A percentile compares a stretch with the other conserved stretches of the same genome.
Evolutionary conservation across 805 yeast species (phyloP).

Genomic region (Komagataella pastoris): DNA sequence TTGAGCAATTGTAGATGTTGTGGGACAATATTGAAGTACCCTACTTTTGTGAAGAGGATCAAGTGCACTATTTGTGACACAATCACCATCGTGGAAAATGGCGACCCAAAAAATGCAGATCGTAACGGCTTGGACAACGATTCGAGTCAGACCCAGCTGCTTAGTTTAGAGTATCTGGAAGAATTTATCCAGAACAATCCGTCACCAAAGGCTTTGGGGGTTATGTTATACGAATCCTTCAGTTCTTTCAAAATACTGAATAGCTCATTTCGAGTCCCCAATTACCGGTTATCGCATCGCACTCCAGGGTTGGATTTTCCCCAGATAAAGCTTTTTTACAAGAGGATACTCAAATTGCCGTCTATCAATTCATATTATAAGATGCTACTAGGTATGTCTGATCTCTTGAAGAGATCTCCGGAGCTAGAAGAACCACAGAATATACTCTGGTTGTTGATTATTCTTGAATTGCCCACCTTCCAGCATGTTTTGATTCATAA

Average conservation of each 20-base stretch:
- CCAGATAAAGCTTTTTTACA: conserved; percentile 33
- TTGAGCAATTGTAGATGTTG: conserved; percentile 30
- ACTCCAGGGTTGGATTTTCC: conserved; percentile 36
- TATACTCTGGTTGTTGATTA: conserved; percentile 46
- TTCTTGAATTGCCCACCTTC: conserved; percentile 58
- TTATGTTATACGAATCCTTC: conserved; percentile 31
- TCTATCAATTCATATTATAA: conserved; percentile 46
- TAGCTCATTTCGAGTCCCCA: conserved; percentile 33
- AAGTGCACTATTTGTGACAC: conserved; percentile 53
- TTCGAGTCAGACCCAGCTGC: conserved; percentile 7
- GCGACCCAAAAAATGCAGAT: conserved; percentile 4
- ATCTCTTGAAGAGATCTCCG: conserved; percentile 38
- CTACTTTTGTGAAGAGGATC: conserved; percentile 23
- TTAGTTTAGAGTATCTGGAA: conserved; percentile 13
- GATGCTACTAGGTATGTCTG: conserved; percentile 37
- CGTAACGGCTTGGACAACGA: neutral
- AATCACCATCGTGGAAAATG: conserved; percentile 7
- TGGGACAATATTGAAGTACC: conserved; percentile 27
- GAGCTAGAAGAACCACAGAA: conserved; percentile 25
- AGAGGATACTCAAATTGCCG: conserved; percentile 34
- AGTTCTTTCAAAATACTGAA: conserved; percentile 33
- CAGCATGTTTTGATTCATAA: conserved; percentile 27
- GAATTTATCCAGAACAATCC: conserved; percentile 3
- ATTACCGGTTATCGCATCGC: conserved; percentile 14
- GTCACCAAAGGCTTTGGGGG: conserved; percentile 36